Percentiles rank a stretch among this genome's conserved stretches.
phyloP scores from a whole-genome alignment of 2,329 filamentous ascomycete species.

The Ophiostoma piceae region DNA sequence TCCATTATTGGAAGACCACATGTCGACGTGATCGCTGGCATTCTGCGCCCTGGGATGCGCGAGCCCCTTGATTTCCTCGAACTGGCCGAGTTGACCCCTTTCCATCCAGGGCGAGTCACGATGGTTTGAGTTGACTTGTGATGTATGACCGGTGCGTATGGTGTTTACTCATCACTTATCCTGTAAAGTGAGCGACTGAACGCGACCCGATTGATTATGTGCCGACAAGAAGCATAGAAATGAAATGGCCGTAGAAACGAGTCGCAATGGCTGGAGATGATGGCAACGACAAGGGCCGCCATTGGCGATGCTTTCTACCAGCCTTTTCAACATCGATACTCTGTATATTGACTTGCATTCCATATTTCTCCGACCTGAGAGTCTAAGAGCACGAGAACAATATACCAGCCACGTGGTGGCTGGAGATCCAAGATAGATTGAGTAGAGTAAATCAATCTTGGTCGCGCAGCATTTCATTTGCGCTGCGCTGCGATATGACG shows the following conservation, averaged over 20 bases:
- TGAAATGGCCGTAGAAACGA: no score
- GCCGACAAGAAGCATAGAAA: no score
- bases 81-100: not conserved
- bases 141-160: no score
- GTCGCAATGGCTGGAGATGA: no score
- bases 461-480: not conserved
- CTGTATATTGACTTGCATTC: not conserved
- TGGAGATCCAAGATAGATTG: not conserved
- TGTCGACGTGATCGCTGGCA: not conserved
- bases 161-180: no score
- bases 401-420: not conserved
- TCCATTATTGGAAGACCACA: not conserved
- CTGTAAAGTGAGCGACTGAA: no score
- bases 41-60: not conserved
- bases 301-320: no score
- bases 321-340: not conserved
- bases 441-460: not conserved
- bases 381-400: not conserved
- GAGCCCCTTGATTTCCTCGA: not conserved
- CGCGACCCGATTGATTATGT: no score
- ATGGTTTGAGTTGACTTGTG: not conserved
- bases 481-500: not conserved
- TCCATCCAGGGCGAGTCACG: not conserved
- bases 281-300: no score
- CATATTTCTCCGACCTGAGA: not conserved